Evolutionary conservation across 805 yeast species (phyloP).

Genomic region (Wickerhamiella bombiphila): DNA sequence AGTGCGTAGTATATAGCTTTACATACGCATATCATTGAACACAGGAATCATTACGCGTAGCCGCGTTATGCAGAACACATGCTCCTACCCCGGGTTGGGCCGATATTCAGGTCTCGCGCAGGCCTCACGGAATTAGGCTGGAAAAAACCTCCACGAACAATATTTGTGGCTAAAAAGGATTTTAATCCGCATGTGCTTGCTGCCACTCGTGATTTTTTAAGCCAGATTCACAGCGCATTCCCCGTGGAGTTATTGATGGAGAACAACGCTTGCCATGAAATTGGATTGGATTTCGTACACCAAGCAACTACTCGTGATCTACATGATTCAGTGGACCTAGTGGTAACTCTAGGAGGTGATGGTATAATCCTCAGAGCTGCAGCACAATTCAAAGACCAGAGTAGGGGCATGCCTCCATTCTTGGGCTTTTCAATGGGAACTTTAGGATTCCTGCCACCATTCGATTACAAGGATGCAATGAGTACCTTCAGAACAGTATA

Average conservation of each 20-base stretch:
- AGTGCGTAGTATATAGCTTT: too few relatives aligned
- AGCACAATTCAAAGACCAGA: constrained; percentile 47
- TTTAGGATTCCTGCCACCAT: constrained; percentile 76
- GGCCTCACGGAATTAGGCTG: constrained; percentile 34
- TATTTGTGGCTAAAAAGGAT: constrained; percentile 75
- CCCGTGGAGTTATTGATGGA: constrained; percentile 64
- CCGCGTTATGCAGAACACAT: too few relatives aligned
- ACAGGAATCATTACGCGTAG: too few relatives aligned
- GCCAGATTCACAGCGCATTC: constrained; percentile 42
- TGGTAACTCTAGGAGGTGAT: constrained; percentile 91
- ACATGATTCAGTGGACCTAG: constrained; percentile 50
- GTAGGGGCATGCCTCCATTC: constrained; percentile 66
- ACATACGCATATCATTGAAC: too few relatives aligned
- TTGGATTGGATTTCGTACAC: constrained; percentile 21
- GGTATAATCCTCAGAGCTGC: constrained; percentile 84
- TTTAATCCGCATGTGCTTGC: constrained; percentile 48
- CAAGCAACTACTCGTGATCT: constrained; percentile 30
- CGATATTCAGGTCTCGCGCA: constrained; percentile 7
- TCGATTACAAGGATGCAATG: constrained; percentile 50
- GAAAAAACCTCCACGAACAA: constrained; percentile 59
- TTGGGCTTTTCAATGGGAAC: constrained; percentile 83
- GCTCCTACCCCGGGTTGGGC: constrained; percentile 14
- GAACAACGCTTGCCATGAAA: constrained; percentile 58
- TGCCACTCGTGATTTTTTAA: constrained; percentile 53
- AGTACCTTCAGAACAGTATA: constrained; percentile 53